Conservation (phyloP, 352 stramenopile species). For the Phytophthora constricta region DNA sequence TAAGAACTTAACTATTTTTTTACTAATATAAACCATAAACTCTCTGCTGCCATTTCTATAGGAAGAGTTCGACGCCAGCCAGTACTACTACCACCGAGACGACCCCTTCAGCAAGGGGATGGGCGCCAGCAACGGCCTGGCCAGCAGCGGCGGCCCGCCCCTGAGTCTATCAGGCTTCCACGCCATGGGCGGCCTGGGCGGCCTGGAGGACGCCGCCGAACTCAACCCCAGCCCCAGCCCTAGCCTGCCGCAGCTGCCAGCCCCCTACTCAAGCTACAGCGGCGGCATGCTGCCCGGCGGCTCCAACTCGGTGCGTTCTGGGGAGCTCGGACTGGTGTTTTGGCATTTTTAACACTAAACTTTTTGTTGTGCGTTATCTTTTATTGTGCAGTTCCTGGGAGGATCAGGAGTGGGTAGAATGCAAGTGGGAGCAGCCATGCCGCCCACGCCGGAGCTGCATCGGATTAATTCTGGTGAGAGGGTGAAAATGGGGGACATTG, state of each 20-base stretch:
- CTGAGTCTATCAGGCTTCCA: constrained; percentile 63
- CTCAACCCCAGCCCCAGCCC: too few relatives aligned
- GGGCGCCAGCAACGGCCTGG: constrained; percentile 29
- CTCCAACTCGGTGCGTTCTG: constrained; percentile 48
- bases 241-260: constrained; percentile 28
- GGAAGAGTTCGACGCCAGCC: constrained; percentile 87
- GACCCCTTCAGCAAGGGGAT: constrained; percentile 60
- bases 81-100: constrained; percentile 90
- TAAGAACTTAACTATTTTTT: not conserved
- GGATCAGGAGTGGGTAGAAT: constrained; percentile 41
- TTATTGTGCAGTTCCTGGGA: constrained; percentile 69
- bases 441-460: constrained; percentile 59
- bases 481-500: not conserved
- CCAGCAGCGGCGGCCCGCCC: constrained; percentile 28
- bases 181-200: constrained; percentile 48
- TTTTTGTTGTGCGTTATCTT: constrained; percentile 9
- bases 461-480: constrained; percentile 55
- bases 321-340: constrained; percentile 2
- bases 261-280: constrained; percentile 55
- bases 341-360: constrained; percentile 3
- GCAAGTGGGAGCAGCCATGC: constrained; percentile 40
- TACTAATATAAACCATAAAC: not conserved
- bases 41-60: constrained; percentile 13
- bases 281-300: constrained; percentile 48
- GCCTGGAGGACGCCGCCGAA: constrained; percentile 34